Evolutionary conservation across 176 grass and related monocot species (phyloP), one percentile per base, ranked within the genome.

Genomic region (Raddia distichophylla): DNA sequence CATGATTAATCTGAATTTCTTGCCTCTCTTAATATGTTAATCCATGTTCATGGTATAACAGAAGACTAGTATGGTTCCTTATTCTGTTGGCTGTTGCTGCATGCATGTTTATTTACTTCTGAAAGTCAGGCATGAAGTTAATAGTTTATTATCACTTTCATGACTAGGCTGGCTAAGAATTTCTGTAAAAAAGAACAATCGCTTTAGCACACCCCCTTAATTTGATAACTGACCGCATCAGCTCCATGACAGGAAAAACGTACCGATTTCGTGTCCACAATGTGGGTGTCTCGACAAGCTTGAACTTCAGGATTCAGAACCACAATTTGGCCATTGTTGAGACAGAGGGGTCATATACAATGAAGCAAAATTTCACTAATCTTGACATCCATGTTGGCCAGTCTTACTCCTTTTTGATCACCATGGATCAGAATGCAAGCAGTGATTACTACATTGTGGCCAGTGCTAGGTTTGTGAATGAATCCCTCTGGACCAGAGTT

Each of bases 351-450:
- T 91, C 93, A 51, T 93, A 98, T 73, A 98, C 96, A 9, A 76
- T 93, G 88, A 90, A 93, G 83, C 92, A 93, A 81, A 90, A 93
- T 32, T 98, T 93, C 72, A 86, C 93, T 3, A 98, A 91, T 74
- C 89, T 98, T 2, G 96, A 98, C 45, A 95, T 98, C 50, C 96
- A 98, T 40, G 90, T 98, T 14, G 96, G 96, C 3, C 96, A 98
- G 58, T 98, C 96, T 7, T 95, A 93, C 86, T 98, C 96, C 13
- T 98, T 98, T 84, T 42, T 98, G 71, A 68, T 98, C 63, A 98
- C 89, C 14, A 98, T 98, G 96, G 93, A 95, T 85, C 96, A 98
- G 75, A 95, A 95, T 42, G 93, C 96, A 16, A 98, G 90, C 85
- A 93, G 84, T 10, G 96, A 98, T 53, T 98, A 95, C 42, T 98